These are phyloP conservation scores for Phytophthora hybrid DNA, from an alignment of 352 stramenopile species.

Conservation along the genomic window DNA sequence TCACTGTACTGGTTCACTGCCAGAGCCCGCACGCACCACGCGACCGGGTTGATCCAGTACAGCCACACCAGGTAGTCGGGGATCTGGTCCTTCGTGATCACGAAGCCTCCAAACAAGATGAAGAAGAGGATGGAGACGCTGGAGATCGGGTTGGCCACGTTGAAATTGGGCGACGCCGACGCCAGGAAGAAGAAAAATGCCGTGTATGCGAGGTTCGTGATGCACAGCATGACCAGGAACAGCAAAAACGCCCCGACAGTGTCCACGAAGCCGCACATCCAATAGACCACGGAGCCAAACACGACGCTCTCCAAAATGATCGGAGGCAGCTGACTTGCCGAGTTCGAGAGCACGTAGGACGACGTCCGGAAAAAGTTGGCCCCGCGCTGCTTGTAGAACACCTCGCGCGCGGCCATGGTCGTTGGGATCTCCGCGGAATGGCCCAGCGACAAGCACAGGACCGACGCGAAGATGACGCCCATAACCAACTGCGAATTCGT, in stretches of 20 bases:
- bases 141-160: slow-evolving; percentile 26
- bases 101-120: slow-evolving; percentile 18
- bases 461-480: slow-evolving; percentile 70
- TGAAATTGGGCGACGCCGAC: slow-evolving; percentile 25
- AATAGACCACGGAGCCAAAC: slow-evolving; percentile 67
- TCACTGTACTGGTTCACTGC: slow-evolving; percentile 25
- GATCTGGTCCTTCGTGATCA: slow-evolving; percentile 21
- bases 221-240: slow-evolving; percentile 59
- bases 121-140: slow-evolving; percentile 22
- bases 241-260: slow-evolving; percentile 13
- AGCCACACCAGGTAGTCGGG: slow-evolving; percentile 23
- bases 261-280: slow-evolving; percentile 57
- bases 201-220: slow-evolving; percentile 45
- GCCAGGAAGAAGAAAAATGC: slow-evolving; percentile 43
- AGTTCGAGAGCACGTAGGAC: slow-evolving; percentile 19
- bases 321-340: slow-evolving; percentile 8
- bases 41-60: slow-evolving; percentile 22
- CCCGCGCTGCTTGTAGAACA: slow-evolving; percentile 22
- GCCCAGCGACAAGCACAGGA: slow-evolving; percentile 69
- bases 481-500: slow-evolving; percentile 35
- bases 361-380: slow-evolving; percentile 21
- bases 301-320: slow-evolving; percentile 42
- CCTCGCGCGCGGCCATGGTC: slow-evolving; percentile 54
- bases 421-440: slow-evolving; percentile 64
- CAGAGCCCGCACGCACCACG: slow-evolving; percentile 12